Percentiles rank a stretch among this genome's conserved stretches.
phyloP scores from a whole-genome alignment of 2,329 filamentous ascomycete species.

The Fusarium beomiforme region DNA sequence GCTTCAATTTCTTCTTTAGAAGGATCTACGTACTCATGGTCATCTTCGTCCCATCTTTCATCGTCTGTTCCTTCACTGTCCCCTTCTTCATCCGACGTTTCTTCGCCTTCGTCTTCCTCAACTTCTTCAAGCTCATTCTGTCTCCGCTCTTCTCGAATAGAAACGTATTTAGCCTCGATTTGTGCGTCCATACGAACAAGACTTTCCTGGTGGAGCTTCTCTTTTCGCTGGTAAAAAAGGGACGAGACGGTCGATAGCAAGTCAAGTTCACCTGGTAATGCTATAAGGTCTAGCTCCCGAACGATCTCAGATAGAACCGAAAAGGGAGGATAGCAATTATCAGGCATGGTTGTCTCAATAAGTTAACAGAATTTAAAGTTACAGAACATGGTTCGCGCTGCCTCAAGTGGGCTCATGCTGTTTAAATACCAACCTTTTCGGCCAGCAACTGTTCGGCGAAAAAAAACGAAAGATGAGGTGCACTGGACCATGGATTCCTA shows the following conservation, averaged over 20 bases:
- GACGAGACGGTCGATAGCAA: constrained; percentile 17
- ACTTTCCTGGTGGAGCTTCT: background rate
- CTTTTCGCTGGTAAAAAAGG: constrained; percentile 7
- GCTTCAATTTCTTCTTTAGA: constrained; percentile 12
- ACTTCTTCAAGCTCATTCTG: background rate
- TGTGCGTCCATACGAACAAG: background rate
- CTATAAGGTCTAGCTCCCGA: background rate
- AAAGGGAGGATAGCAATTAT: background rate
- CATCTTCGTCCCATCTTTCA: background rate
- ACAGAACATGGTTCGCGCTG: background rate
- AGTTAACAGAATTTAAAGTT: background rate
- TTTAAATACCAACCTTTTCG: background rate
- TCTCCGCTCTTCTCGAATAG: background rate
- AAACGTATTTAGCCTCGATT: background rate
- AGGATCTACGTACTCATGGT: background rate
- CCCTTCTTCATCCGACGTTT: background rate
- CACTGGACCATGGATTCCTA: background rate
- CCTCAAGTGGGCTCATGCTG: background rate
- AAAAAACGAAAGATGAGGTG: background rate
- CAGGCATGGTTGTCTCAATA: background rate
- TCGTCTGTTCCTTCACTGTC: background rate
- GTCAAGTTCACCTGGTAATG: constrained; percentile 10
- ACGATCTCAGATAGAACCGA: background rate
- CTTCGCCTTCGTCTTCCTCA: background rate
- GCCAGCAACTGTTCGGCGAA: background rate